phyloP scores from a whole-genome alignment of 2,329 filamentous ascomycete genomes.

The Colletotrichum eleusines region DNA sequence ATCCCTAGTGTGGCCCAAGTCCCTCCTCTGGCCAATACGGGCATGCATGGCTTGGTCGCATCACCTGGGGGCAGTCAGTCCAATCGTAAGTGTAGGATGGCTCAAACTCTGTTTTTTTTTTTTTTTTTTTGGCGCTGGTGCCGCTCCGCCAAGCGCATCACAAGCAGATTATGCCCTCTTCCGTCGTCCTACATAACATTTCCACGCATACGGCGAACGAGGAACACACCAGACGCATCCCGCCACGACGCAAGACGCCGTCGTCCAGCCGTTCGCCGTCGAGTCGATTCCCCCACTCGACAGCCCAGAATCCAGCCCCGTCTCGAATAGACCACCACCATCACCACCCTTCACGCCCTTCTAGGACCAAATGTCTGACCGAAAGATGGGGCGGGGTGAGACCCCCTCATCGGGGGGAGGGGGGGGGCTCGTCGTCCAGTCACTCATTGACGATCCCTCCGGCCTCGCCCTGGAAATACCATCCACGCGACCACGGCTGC shows the following conservation, averaged over 20 bases:
- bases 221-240: constrained; percentile 8
- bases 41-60: constrained; percentile 16
- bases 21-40: constrained; percentile 27
- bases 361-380: constrained; percentile 33
- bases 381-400: constrained; percentile 34
- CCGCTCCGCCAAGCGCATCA: constrained; percentile 41
- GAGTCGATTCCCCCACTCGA: too few species aligned
- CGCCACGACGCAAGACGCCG: constrained; percentile 31
- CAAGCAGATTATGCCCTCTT: constrained; percentile 34
- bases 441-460: constrained; percentile 30
- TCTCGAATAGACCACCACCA: neutral
- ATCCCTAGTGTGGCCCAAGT: constrained; percentile 11
- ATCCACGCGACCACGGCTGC: constrained; percentile 39
- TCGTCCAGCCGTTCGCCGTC: too few species aligned
- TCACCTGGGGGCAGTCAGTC: constrained; percentile 37
- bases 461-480: constrained; percentile 23
- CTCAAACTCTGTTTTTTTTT: constrained; percentile 38
- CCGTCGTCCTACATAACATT: constrained; percentile 35
- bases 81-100: too few species aligned
- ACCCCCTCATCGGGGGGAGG: neutral
- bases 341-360: constrained; percentile 16
- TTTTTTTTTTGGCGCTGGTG: too few species aligned
- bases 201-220: constrained; percentile 6
- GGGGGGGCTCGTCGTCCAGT: constrained; percentile 38
- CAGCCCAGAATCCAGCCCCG: constrained; percentile 20